Evolutionary conservation across 805 yeast species (phyloP).

Genomic region (Suhomyces tanzawaensis): DNA sequence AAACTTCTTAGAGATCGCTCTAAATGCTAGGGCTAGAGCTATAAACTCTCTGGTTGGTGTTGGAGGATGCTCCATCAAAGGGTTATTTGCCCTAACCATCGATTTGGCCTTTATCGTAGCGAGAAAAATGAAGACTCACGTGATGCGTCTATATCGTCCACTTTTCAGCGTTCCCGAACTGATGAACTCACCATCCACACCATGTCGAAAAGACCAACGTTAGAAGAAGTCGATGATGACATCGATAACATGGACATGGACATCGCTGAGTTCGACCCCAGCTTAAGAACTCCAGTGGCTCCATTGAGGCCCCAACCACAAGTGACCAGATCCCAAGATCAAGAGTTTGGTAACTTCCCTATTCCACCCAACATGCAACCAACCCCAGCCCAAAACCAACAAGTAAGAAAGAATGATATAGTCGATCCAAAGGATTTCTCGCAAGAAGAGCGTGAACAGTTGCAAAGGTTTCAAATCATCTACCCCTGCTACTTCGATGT

Average conservation of each 20-base stretch:
- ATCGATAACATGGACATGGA: slow-evolving; percentile 93
- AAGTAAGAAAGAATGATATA: slow-evolving; percentile 20
- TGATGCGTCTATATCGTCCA: background rate
- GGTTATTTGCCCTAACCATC: no score
- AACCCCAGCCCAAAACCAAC: slow-evolving; percentile 7
- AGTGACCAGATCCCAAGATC: slow-evolving; percentile 60
- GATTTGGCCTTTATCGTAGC: no score
- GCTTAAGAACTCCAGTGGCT: slow-evolving; percentile 64
- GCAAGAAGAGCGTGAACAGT: slow-evolving; percentile 59
- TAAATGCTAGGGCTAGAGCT: no score
- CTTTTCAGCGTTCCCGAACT: background rate
- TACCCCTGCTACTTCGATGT: slow-evolving; percentile 94
- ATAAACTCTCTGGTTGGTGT: no score
- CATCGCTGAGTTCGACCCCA: slow-evolving; percentile 81
- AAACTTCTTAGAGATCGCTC: no score
- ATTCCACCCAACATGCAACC: slow-evolving; percentile 28
- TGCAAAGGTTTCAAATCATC: slow-evolving; percentile 67
- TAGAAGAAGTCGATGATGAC: slow-evolving; percentile 81
- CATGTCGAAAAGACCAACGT: slow-evolving; percentile 53
- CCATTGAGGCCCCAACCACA: slow-evolving; percentile 59
- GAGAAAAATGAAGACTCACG: no score
- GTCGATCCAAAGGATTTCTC: slow-evolving; percentile 37
- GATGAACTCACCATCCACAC: background rate
- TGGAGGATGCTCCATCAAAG: no score
- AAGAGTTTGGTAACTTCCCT: slow-evolving; percentile 15